Conservation (phyloP, 2,329 filamentous ascomycete genomes). For the Trichoderma gracile region DNA sequence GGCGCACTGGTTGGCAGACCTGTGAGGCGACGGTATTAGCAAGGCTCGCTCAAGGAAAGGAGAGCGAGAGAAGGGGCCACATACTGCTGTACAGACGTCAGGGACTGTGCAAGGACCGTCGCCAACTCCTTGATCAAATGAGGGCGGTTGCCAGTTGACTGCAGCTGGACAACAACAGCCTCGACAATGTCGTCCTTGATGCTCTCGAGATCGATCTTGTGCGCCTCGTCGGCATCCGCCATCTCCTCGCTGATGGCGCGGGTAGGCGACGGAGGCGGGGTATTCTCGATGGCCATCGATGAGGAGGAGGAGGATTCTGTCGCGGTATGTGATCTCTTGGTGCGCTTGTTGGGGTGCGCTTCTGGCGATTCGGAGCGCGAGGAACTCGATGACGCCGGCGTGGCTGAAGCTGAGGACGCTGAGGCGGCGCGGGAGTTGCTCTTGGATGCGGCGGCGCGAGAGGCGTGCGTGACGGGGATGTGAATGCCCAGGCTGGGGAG, state of each 20-base stretch:
- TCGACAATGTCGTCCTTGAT: conserved; percentile 97
- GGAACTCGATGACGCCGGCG: conserved; percentile 38
- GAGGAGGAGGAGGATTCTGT: conserved; percentile 47
- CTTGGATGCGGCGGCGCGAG: conserved; percentile 55
- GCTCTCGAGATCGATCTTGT: conserved; percentile 64
- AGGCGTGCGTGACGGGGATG: conserved; percentile 67
- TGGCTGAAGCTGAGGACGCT: conserved; percentile 33
- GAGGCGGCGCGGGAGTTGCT: conserved; percentile 37
- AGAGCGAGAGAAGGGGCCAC: conserved; percentile 42
- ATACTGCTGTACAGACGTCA: conserved; percentile 89
- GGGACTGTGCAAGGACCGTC: conserved; percentile 70
- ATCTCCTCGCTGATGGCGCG: conserved; percentile 35
- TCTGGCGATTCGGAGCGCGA: conserved; percentile 37
- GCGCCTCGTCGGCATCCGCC: conserved; percentile 31
- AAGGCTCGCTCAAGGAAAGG: not conserved
- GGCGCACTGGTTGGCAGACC: conserved; percentile 92
- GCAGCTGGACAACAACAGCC: conserved; percentile 81
- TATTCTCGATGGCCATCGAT: conserved; percentile 69
- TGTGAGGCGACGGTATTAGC: conserved; percentile 53
- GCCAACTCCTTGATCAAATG: conserved; percentile 95
- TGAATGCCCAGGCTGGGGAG: conserved; percentile 91
- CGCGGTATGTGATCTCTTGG: conserved; percentile 71
- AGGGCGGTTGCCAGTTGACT: conserved; percentile 86
- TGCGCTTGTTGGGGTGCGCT: conserved; percentile 60
- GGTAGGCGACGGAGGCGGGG: conserved; percentile 56